Evolutionary conservation across 139 green algal genomes (phyloP), one percentile per base, ranked within the genome.

Genomic region (Astrephomene gubernaculifera): DNA sequence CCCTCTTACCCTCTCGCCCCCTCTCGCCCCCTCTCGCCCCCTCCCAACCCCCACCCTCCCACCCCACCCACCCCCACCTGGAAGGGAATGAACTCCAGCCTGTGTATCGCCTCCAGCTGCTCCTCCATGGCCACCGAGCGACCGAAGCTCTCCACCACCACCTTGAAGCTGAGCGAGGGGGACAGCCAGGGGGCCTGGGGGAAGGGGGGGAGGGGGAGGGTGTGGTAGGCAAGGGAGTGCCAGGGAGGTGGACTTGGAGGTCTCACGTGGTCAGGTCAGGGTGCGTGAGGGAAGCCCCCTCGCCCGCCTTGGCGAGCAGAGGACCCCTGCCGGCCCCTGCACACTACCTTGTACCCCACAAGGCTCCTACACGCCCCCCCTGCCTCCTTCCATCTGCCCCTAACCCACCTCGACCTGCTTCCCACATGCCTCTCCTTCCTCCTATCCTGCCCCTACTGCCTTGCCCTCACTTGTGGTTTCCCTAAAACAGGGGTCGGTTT

Each of bases 81-180:
- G 65, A 93, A 91, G n/a, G 69, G 68, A 0, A 94, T 68, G 61
- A 93, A 92, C 14, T 70, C 74, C 22, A 94, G 63, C 39, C 73
- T 52, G 10, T 94, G 38, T 0, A 95, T 89, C 22, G 89, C 25
- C 1, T 90, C 85, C 53, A 93, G 31, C 82, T 96, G 89, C 79
- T 95, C 71, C 38, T 81, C 67, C 54, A 90, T 70, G 36, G 35
- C 12, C 39, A 88, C 10, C 12, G 49, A 67, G 38, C 49, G 44
- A n/a, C 84, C 60, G 57, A 81, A 90, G 53, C 29, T 29, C 67
- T 65, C 29, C 22, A 69, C 92, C 89, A 71, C 71, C 43, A 97
- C 88, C 49, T 87, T 88, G 87, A 96, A 97, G 9, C 79, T 91
- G 8, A 68, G 43, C 39, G 89, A 73, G 4, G 79, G 29, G 8